Base-by-base conservation (phyloP, 495 filamentous ascomycete genomes). In the Penicillium waksmanii region DNA sequence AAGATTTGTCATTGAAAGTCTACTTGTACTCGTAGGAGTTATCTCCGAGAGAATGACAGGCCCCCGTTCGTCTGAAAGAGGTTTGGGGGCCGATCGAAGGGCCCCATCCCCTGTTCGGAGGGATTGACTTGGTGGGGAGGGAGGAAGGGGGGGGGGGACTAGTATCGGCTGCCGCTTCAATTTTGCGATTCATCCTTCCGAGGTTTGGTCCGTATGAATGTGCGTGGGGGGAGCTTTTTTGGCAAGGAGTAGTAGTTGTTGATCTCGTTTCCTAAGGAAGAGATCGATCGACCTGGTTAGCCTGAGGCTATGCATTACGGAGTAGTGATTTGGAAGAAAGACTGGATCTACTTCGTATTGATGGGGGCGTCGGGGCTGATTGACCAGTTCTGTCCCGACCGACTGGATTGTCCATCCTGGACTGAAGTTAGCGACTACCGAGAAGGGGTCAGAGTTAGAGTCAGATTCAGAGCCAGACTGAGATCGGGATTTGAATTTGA, bases 1-100 rank as follows among this genome's bases (percentile, higher is more conserved):
- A 59, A 34, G 40, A 69, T 69, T 69, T 66, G 66, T 69, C 63
- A 69, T 53, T 31, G 62, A 35, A 43, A 13, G 34, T 36, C 34
- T 23, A 23, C 23, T 23, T 3, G 23, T 23, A 23, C 23, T 21
- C n/a, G 3, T 23, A 3, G 23, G 23, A 23, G 23, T 23, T 23
- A 23, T 31, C 27, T 4, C 27, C 27, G 27, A 31, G 36, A 38
- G 42, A 44, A 17, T 44, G 42, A 44, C 36, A 40, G 36, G 36
- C 6, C 6, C 36, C 36, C 15, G 36, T 40, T 40, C 36, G 36
- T 40, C 36, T 15, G 23, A 31, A n/a, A 40, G 36, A 9, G 10
- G 36, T 40, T 40, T 12, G 36, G 12, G 36, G 36, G 36, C 15
- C 36, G 27, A 8, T 8, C 27, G 27, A 31, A 31, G 27, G 27